Conservation (phyloP, 129 eudicot species). For the Flaveria linearis region DNA sequence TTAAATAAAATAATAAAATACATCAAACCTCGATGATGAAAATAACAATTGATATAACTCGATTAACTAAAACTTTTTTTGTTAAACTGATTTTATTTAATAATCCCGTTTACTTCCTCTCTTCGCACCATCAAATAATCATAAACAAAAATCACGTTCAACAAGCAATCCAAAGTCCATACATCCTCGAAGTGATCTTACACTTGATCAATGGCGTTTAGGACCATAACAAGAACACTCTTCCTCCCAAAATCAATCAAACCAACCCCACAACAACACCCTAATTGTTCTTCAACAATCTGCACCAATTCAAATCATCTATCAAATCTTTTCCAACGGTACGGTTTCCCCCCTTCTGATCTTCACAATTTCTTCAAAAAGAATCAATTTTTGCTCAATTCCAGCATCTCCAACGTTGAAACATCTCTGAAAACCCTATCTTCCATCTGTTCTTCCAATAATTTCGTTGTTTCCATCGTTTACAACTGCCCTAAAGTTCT, state of each 20-base stretch:
- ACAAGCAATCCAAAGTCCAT: background rate
- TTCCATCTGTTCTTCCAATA: slow-evolving; percentile 44
- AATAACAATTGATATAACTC: no score
- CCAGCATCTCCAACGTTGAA: slow-evolving; percentile 40
- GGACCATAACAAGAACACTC: slow-evolving; percentile 33
- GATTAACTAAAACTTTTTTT: no score
- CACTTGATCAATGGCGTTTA: slow-evolving; percentile 39
- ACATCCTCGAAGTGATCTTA: background rate
- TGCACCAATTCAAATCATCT: slow-evolving; percentile 34
- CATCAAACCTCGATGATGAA: no score
- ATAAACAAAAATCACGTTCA: background rate
- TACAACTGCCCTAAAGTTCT: slow-evolving; percentile 61
- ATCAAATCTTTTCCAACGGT: slow-evolving; percentile 52
- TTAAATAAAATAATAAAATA: no score
- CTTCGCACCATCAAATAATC: no score
- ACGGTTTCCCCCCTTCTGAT: slow-evolving; percentile 59
- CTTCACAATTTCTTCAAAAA: slow-evolving; percentile 41
- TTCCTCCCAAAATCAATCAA: slow-evolving; percentile 21
- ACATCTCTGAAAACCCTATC: slow-evolving; percentile 50
- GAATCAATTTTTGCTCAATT: slow-evolving; percentile 52
- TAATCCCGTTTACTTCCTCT: no score
- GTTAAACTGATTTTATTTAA: no score
- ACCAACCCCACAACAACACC: slow-evolving; percentile 20
- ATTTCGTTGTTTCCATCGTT: slow-evolving; percentile 47
- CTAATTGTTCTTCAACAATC: slow-evolving; percentile 31